Evolutionary conservation across 768 basidiomycete genomes (phyloP), one percentile per base, ranked within the genome.

Genomic region (Phaeolepiota aurea): DNA sequence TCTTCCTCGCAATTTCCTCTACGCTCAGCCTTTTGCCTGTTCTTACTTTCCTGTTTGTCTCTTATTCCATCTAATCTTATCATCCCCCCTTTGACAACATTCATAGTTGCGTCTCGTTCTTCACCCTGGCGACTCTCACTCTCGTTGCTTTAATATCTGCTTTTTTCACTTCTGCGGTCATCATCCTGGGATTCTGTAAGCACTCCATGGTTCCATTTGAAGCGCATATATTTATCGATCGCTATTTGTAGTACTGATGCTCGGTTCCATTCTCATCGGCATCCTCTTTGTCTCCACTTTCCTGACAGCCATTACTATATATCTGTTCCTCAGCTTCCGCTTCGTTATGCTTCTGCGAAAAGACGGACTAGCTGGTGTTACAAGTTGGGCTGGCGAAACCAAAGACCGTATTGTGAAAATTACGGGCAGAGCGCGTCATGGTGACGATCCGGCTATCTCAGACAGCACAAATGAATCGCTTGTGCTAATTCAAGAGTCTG

Each of bases 121-220:
- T 47, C 22, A 44, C 38, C 23, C 36, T 48, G 35, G 21, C 42
- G 3, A 31, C 45, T 32, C 51, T 47, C 22, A 43, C 38, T 21
- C 36, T 48, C 37, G 21, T 41, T 3, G 53, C 54, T 9, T 32
- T 58, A 20, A 43, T 42, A 0, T 38, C 41, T 34, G 53, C 52
- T 2, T 33, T 54, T 9, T 15, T 52, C 14, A 44, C 47, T 2
- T 43, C 54, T 13, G 42, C 44, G 11, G 37, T 32, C 4, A 39
- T 54, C 28, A 43, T 54, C 13, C 31, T 54, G 19, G 44, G 37
- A 5, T 37, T 53, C 38, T 46, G 56, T 58, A 46, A 42, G 54
- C 40, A 13, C 22, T 2, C 7, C 20, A 3, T 31, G 3, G 33
- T 3, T 20, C n/a, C 13, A 14, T 28, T 18, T 16, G 9, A 5